phyloP scores from a whole-genome alignment of 1,139 yeast species.

The Nadsonia commutata region DNA sequence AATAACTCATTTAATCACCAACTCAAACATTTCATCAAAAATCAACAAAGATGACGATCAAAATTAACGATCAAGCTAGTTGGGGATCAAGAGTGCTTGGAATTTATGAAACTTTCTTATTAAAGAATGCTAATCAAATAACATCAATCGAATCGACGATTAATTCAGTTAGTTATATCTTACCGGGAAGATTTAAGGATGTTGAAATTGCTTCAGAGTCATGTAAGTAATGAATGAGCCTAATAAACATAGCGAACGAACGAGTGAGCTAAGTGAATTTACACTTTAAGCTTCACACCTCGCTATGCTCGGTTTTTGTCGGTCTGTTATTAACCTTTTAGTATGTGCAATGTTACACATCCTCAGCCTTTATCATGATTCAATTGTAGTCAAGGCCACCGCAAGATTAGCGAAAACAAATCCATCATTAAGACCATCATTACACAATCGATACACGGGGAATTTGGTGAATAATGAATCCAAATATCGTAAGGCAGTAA shows the following conservation, averaged over 20 bases:
- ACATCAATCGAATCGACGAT: constrained; percentile 25
- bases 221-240: too few relatives aligned
- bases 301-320: too few relatives aligned
- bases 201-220: constrained; percentile 26
- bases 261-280: too few relatives aligned
- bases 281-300: too few relatives aligned
- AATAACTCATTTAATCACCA: too few relatives aligned
- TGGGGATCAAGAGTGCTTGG: too few relatives aligned
- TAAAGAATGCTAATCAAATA: constrained; percentile 25
- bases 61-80: too few relatives aligned
- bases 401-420: constrained; percentile 12
- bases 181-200: constrained; percentile 28
- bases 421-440: constrained; percentile 14
- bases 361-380: constrained; percentile 26
- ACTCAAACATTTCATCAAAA: too few relatives aligned
- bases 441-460: constrained; percentile 24
- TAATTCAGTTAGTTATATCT: constrained; percentile 23
- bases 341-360: constrained; percentile 23
- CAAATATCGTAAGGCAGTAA: constrained; percentile 20
- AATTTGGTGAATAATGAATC: constrained; percentile 12
- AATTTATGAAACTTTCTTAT: constrained; percentile 19
- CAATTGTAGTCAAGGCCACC: constrained; percentile 21
- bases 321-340: too few relatives aligned
- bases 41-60: too few relatives aligned
- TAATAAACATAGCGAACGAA: too few relatives aligned